These are phyloP conservation scores for Boletus barrowsii DNA, from an alignment of 768 basidiomycete species.

Conservation along the genomic window DNA sequence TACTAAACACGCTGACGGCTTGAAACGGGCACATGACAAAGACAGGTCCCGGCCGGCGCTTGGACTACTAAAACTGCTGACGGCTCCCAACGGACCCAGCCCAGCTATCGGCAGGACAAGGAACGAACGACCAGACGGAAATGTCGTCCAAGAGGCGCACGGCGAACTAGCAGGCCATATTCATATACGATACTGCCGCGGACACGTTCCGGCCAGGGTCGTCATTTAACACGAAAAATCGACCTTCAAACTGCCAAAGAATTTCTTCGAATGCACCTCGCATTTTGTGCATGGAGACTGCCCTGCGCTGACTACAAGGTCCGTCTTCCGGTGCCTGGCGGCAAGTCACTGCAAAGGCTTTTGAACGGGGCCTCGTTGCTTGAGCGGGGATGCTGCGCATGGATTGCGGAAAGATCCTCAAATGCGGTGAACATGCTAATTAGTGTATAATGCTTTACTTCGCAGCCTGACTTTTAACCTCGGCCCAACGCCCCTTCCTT, in stretches of 20 bases:
- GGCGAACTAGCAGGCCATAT: background rate
- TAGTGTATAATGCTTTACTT: conserved; percentile 15
- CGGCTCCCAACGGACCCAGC: background rate
- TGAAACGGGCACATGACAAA: background rate
- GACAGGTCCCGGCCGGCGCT: background rate
- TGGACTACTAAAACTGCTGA: conserved; percentile 20
- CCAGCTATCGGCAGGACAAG: background rate
- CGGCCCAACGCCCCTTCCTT: background rate
- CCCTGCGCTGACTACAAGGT: no score
- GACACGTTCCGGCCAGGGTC: conserved; percentile 10
- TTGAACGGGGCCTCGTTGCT: background rate
- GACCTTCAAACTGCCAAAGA: background rate
- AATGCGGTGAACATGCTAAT: conserved; percentile 23
- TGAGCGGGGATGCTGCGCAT: conserved; percentile 31
- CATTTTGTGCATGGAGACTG: conserved; percentile 5
- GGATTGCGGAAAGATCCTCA: conserved; percentile 18
- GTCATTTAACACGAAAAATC: conserved; percentile 1
- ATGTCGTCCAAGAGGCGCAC: background rate
- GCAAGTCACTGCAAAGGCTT: background rate
- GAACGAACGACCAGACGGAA: background rate
- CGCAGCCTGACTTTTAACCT: conserved; percentile 7
- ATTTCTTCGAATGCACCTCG: conserved; percentile 6
- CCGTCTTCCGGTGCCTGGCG: no score
- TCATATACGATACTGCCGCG: background rate
- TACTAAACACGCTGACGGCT: conserved; percentile 19